Evolutionary conservation across 768 basidiomycete genomes (phyloP), one percentile per base, ranked within the genome.

Genomic region (Grammothele lineata): DNA sequence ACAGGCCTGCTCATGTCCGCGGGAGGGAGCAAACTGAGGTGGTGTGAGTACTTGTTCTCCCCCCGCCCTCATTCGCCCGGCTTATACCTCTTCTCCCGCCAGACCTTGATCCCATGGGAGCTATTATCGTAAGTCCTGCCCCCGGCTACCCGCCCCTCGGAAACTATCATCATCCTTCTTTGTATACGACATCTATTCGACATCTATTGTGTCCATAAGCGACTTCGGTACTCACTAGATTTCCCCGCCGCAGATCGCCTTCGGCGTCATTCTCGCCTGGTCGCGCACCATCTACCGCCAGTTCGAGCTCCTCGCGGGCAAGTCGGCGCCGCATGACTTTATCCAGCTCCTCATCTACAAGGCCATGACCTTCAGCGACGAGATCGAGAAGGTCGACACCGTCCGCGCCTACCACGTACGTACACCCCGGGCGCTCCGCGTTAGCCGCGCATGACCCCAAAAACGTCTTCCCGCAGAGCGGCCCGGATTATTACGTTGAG

Each of bases 271-370:
- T 48, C 56, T 78, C 19, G 76, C 86, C 2, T 96, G 89, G 95
- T 58, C 69, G 14, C 70, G 72, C 32, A 95, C 92, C 0, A 73
- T 92, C 37, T 87, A 87, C 59, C 66, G 68, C 45, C 81, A 97
- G 63, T 97, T 97, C 56, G 82, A 81, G 50, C 78, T 89, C 15
- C 72, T 99, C 35, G 92, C 92, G 0, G 96, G 96, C 26, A 91
- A 87, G 68, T 87, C 92, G 1, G 96, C 95, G 2, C 87, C 92
- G 2, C 82, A 86, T 54, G 89, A 94, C 14, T 96, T 96, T 62
- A 66, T 90, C 40, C 90, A 96, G 59, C 78, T 96, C 27, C 73
- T 98, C 60, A 86, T 87, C 47, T 98, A 97, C 76, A 98, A 98
- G 58, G 70, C 87, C 1, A 79, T 82, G 65, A 97, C 92, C 6